phyloP scores from a whole-genome alignment of 495 filamentous ascomycete species.

The Neurospora terricola region DNA sequence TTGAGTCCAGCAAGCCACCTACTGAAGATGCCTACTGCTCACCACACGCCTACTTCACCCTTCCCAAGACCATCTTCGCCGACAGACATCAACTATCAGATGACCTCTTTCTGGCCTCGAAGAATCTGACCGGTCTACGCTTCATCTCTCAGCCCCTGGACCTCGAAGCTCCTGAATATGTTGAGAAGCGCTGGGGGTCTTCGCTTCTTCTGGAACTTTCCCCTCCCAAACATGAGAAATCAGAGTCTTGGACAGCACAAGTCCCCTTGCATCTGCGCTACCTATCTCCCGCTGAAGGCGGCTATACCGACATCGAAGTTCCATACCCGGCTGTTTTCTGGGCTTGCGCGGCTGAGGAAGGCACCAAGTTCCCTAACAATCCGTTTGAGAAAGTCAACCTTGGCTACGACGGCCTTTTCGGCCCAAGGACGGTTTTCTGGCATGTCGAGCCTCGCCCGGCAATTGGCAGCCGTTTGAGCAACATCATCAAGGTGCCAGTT shows the following conservation, averaged over 20 bases:
- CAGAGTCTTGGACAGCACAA: conserved; percentile 53
- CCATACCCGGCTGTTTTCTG: conserved; percentile 81
- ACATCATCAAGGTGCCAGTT: conserved; percentile 63
- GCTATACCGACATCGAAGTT: conserved; percentile 41
- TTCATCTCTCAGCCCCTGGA: conserved; percentile 72
- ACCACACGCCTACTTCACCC: conserved; percentile 73
- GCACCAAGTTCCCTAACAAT: conserved; percentile 60
- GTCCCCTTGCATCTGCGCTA: conserved; percentile 88
- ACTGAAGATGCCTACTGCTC: conserved; percentile 44
- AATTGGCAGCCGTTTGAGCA: conserved; percentile 38
- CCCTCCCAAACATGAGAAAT: conserved; percentile 27
- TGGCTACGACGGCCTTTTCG: conserved; percentile 83
- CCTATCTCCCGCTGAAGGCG: conserved; percentile 46
- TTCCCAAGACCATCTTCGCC: conserved; percentile 74
- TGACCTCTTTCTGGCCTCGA: conserved; percentile 42
- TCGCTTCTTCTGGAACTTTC: conserved; percentile 68
- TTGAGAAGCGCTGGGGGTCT: conserved; percentile 67
- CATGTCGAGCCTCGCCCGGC: conserved; percentile 55
- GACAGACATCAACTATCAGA: conserved; percentile 62
- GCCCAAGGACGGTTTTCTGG: conserved; percentile 72
- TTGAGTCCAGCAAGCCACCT: conserved; percentile 31
- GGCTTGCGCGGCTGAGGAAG: conserved; percentile 73
- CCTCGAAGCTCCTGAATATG: conserved; percentile 87
- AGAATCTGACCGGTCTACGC: conserved; percentile 60
- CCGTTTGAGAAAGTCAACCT: conserved; percentile 80